Evolutionary conservation across 1,284 basidiomycete species (phyloP), one percentile per base, ranked within the genome.

Genomic region (Tilletia horrida): DNA sequence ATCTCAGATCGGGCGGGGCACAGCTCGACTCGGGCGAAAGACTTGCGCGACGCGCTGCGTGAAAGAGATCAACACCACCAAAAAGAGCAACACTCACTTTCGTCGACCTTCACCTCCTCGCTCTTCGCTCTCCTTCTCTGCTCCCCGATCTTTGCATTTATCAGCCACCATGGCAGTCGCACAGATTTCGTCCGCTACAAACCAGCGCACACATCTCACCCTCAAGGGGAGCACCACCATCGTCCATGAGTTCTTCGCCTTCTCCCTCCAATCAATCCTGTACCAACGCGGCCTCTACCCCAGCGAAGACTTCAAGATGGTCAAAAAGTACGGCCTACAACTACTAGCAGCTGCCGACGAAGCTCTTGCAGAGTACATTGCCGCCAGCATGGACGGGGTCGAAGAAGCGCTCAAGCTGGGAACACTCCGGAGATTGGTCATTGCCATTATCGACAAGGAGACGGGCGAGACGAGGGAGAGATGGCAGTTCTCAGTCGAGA

Each of bases 221-320:
- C 89, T 99, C 82, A 95, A 97, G 81, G 96, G 96, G 0, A 96
- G 92, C 0, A 93, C 92, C 0, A 88, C 89, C 57, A 86, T 97
- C n/a, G 94, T 98, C 66, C 95, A 93, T 16, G 96, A 99, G 81
- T 97, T 98, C 86, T 97, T 99, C 86, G 94, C 95, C 85, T 98
- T 93, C 83, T 90, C 91, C 25, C 92, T 94, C 72, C 66, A 68
- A 48, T 67, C 67, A 21, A 97, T 99, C 77, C 85, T 99, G 59
- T 98, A 96, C 84, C 95, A 98, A 83, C 88, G 96, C 35, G 92
- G 92, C 65, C 92, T 99, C 35, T 99, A 98, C 82, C 94, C 96
- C 1, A 89, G 92, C 0, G 95, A 98, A 83, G 96, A 99, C 83
- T 99, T 99, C 82, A 79, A 77, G 21, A 78, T 74, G 23, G 76